Evolutionary conservation across 192 early-diverging fungal genomes (phyloP), one percentile per base, ranked within the genome.

Genomic region (Backusella parvicylindrica): DNA sequence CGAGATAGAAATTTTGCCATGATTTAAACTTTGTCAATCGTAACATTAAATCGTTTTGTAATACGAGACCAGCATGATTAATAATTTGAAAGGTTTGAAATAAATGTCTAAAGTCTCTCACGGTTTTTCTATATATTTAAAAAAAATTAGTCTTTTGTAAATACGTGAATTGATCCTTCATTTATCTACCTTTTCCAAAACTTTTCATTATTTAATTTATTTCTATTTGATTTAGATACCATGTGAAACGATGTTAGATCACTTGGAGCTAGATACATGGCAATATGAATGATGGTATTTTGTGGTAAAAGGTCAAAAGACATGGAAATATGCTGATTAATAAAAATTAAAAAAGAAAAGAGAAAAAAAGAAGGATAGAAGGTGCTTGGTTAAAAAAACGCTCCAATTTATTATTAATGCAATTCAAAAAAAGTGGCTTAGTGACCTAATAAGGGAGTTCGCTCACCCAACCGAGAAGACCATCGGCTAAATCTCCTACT

Each of bases 381-480:
- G n/a, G n/a, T n/a, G n/a, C n/a, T n/a, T n/a, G n/a, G n/a, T n/a
- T n/a, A 60, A 60, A 60, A 7, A 28, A 28, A 26, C 21, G 0
- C 50, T 26, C 53, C 21, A 60, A 13, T 60, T 60, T 60, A 60
- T 60, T 60, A 60, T 28, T 60, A 60, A 60, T 47, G 43, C 43
- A 47, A 47, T n/a, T 60, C 21, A 28, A 23, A 60, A 28, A 28
- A 11, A 7, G 53, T 60, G 53, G 53, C 23, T 60, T 60, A 60
- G 53, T 28, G 53, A 28, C 53, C 53, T 28, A 79, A 40, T 67
- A 81, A 31, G 41, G 79, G 79, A n/a, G 79, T 73, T 41, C 79
- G 70, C 65, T 81, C 79, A 56, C 79, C 79, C 21, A 81, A 40
- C 6, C 71, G 66, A 38, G 73, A 31, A 18, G 79, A 53, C 75